Percentiles rank a stretch among this genome's conserved stretches.
Evolutionary conservation across 768 basidiomycete species (phyloP).

Genomic region (Scleroderma bovista): DNA sequence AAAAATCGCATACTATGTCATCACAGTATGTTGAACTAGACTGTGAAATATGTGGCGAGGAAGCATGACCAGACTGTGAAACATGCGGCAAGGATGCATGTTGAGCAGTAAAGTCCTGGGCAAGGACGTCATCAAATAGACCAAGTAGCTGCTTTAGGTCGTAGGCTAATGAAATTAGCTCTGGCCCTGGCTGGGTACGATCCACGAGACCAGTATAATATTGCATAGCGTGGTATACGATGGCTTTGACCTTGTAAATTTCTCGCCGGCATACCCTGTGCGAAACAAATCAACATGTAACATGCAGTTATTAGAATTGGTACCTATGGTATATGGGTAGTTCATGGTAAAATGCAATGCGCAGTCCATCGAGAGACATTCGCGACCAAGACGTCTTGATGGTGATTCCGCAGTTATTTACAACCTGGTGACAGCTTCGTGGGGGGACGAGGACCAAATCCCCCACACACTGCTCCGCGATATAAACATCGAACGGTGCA

Average conservation of each 20-base stretch:
- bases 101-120: slow-evolving; percentile 38
- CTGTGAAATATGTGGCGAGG: slow-evolving; percentile 27
- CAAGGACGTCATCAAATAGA: slow-evolving; percentile 44
- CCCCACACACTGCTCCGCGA: slow-evolving; percentile 68
- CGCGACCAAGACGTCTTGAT: slow-evolving; percentile 85
- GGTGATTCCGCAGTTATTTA: slow-evolving; percentile 76
- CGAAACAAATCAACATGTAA: background rate
- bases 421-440: slow-evolving; percentile 77
- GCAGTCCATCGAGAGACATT: slow-evolving; percentile 64
- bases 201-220: slow-evolving; percentile 22
- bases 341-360: slow-evolving; percentile 61
- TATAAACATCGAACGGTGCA: slow-evolving; percentile 65
- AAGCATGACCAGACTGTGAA: slow-evolving; percentile 22
- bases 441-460: slow-evolving; percentile 81
- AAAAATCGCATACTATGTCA: slow-evolving; percentile 65
- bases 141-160: slow-evolving; percentile 34
- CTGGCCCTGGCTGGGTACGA: background rate
- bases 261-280: slow-evolving; percentile 75
- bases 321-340: slow-evolving; percentile 78
- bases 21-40: slow-evolving; percentile 15
- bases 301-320: slow-evolving; percentile 1
- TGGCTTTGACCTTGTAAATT: slow-evolving; percentile 68
- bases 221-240: slow-evolving; percentile 50
- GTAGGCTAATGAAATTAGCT: slow-evolving; percentile 2
- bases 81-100: slow-evolving; percentile 26